Base-by-base conservation (phyloP, 257 asterid genomes). In the Dorcoceras hygrometricum region DNA sequence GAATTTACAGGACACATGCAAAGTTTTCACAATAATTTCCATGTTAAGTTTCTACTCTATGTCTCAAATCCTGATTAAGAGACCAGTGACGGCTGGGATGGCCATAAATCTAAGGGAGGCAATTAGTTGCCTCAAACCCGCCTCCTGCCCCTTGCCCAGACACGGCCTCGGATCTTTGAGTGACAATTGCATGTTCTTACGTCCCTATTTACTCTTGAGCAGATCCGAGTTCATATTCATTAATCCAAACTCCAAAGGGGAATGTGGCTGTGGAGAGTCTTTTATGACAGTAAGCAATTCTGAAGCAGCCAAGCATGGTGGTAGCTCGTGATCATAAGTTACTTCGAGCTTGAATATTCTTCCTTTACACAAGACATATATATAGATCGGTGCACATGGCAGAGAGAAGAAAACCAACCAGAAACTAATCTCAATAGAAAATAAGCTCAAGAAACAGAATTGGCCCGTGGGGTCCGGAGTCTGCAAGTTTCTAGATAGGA, bases 231-330 rank as follows among this genome's bases (percentile, higher is more conserved):
- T 93, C 68, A 80, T 93, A 67, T 93, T 90, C 73, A 76, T 93
- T 76, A 93, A 93, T 78, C 97, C 99, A 62, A 93, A 93, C 77
- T 78, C 97, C 2, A 75, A 75, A 63, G 97, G 97, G 59, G 92
- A 93, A 75, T 93, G 98, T 61, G 97, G 98, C 71, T 91, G 98
- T 67, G 96, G 98, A 67, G 98, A 91, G 76, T 91, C 98, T 51
- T 91, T 89, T 72, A 87, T 93, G 98, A 93, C 98, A 8, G 63
- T 80, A 69, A 86, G 88, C 75, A 61, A 72, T 65, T 79, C 91
- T 1, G 92, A 86, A 82, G 97, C 99, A 53, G 80, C 96, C 57
- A 90, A 90, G 68, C 80, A 73, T 14, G 80, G 84, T 31, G 68
- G 73, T 54, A 73, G 74, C 69, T 75, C 95, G 12, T 71, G 78